Evolutionary conservation across 192 early-diverging fungal genomes (phyloP), one percentile per base, ranked within the genome.

Genomic region (Geosiphon pyriformis): DNA sequence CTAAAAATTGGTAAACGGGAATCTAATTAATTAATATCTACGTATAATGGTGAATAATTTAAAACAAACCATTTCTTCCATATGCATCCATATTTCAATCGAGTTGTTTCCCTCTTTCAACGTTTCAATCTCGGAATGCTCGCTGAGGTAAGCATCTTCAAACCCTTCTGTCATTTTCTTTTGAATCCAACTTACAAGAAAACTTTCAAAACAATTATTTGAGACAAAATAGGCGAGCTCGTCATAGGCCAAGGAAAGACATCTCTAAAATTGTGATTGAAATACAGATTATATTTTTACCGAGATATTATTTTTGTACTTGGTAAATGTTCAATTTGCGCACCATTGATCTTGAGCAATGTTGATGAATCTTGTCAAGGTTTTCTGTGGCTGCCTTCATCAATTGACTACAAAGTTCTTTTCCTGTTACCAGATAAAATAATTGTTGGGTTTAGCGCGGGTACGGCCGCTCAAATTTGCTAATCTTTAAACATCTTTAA

Each of bases 151-250:
- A 3, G 65, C 77, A n/a, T 79, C 77, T 53, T 83, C 76, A 76
- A 91, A 88, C 6, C 69, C 70, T 31, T 74, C 70, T 3, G 83
- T 81, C 11, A 89, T 73, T 46, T 87, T 85, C 15, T 87, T 85
- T 61, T 81, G 76, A 34, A 89, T 79, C 90, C 90, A 91, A 1
- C 70, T 59, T n/a, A 80, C 74, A 29, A 91, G 73, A 32, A 79
- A 80, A 2, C 33, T 37, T 27, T 89, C 84, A 15, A 89, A 54
- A 26, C 74, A 61, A 11, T 75, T 70, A 7, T 76, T 74, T 22
- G 78, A 69, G n/a, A 91, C 72, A 27, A 87, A 74, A n/a, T 80
- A 78, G 12, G 90, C 80, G 2, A 91, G 74, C 57, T 91, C 90
- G 60, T 91, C 90, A 64, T 83, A 87, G 0, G 86, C 81, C 61